These are phyloP conservation scores for Tothia fuscella DNA, from an alignment of 2,329 filamentous ascomycete species.

Conservation along the genomic window DNA sequence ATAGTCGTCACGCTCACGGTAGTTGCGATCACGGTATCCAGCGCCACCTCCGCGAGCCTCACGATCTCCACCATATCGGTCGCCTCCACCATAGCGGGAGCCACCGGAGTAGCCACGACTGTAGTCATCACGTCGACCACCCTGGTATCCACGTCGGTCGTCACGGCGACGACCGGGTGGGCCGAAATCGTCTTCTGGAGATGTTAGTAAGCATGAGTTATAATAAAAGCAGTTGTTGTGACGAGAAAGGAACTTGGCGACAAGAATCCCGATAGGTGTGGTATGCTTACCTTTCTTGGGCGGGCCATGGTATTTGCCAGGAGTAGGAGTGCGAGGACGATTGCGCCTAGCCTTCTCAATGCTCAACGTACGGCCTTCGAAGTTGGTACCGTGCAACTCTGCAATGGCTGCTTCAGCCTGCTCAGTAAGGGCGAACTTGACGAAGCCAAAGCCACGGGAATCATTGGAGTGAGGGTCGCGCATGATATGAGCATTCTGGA, in stretches of 20 bases:
- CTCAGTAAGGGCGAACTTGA: slow-evolving; percentile 94
- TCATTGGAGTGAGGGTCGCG: slow-evolving; percentile 96
- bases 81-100: slow-evolving; percentile 18
- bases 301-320: slow-evolving; percentile 97
- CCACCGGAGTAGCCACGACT: slow-evolving; percentile 24
- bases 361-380: slow-evolving; percentile 90
- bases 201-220: slow-evolving; percentile 5
- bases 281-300: slow-evolving; percentile 76
- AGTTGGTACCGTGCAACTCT: slow-evolving; percentile 84
- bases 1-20: slow-evolving; percentile 34
- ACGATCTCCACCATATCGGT: slow-evolving; percentile 24
- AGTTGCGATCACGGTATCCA: slow-evolving; percentile 44
- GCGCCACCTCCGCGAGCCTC: slow-evolving; percentile 44
- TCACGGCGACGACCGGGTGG: slow-evolving; percentile 11
- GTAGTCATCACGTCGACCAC: slow-evolving; percentile 23
- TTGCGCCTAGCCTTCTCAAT: slow-evolving; percentile 98
- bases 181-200: slow-evolving; percentile 3
- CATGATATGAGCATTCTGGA: slow-evolving; percentile 99
- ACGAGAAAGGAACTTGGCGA: background rate
- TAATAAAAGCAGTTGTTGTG: background rate
- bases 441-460: slow-evolving; percentile 96
- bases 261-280: background rate
- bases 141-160: slow-evolving; percentile 22
- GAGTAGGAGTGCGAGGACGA: slow-evolving; percentile 88
- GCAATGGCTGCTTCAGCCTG: slow-evolving; percentile 96